Conservation (phyloP, 192 early-diverging fungal species). For the Spizellomyces sp. region DNA sequence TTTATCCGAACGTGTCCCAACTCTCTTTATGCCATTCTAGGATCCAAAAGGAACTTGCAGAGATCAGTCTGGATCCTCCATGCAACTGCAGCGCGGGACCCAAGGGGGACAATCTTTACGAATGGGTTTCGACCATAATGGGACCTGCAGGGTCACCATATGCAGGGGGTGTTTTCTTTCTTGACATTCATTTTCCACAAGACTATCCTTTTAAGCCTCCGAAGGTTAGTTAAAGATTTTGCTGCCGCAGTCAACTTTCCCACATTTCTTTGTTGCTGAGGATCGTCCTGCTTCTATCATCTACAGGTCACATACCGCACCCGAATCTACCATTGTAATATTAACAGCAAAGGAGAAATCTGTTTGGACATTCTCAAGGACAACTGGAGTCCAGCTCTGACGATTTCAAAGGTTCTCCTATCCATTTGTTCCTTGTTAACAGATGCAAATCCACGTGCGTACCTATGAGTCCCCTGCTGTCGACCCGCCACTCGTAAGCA, state of each 20-base stretch:
- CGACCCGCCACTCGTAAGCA: conserved; percentile 5
- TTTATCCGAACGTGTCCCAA: not conserved
- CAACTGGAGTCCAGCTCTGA: conserved; percentile 95
- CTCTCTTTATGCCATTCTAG: conserved; percentile 34
- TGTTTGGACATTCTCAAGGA: conserved; percentile 97
- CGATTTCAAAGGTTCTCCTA: conserved; percentile 94
- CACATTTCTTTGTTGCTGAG: not conserved
- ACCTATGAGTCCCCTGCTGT: not conserved
- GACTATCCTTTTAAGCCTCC: conserved; percentile 98
- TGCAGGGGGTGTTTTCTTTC: conserved; percentile 84
- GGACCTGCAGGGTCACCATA: conserved; percentile 91
- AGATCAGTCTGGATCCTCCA: conserved; percentile 94
- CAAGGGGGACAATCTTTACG: conserved; percentile 93
- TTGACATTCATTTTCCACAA: conserved; percentile 89
- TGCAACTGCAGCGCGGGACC: conserved; percentile 94
- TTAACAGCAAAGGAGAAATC: conserved; percentile 87
- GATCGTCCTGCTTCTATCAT: conserved; percentile 11
- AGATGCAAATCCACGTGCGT: conserved; percentile 89
- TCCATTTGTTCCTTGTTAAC: conserved; percentile 92
- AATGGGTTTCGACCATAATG: conserved; percentile 94
- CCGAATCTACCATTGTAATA: conserved; percentile 97
- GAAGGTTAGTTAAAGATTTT: conserved; percentile 58
- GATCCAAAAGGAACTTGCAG: conserved; percentile 96
- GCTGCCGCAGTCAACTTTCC: not conserved
- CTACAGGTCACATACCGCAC: conserved; percentile 83